These are phyloP conservation scores for Xylariaceae sp. DNA, from an alignment of 2,329 filamentous ascomycete genomes.

Conservation along the genomic window DNA sequence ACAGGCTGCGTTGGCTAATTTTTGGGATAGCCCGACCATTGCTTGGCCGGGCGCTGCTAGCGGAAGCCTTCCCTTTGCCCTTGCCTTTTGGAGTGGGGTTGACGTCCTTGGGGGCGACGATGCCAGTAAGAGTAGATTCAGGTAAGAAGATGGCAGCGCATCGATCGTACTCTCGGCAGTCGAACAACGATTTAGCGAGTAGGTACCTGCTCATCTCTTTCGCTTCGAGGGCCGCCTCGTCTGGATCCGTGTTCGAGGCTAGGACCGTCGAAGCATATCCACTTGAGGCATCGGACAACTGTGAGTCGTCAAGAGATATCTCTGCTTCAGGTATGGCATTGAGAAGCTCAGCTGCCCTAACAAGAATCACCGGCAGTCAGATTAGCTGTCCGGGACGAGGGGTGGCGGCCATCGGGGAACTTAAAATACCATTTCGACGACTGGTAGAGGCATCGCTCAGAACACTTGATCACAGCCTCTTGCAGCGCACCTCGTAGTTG, in stretches of 20 bases:
- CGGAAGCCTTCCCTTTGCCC: slow-evolving; percentile 67
- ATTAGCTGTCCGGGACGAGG: background rate
- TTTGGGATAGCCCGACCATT: slow-evolving; percentile 50
- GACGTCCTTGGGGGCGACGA: slow-evolving; percentile 58
- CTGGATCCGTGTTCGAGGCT: slow-evolving; percentile 67
- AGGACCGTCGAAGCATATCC: slow-evolving; percentile 55
- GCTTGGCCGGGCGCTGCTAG: slow-evolving; percentile 30
- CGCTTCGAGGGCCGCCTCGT: slow-evolving; percentile 77
- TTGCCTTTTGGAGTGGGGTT: slow-evolving; percentile 51
- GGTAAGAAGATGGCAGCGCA: slow-evolving; percentile 89
- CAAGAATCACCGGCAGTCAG: slow-evolving; percentile 20
- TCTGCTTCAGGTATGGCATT: slow-evolving; percentile 73
- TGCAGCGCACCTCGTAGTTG: slow-evolving; percentile 79
- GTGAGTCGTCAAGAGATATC: slow-evolving; percentile 37
- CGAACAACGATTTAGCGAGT: slow-evolving; percentile 91
- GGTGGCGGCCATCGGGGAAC: background rate
- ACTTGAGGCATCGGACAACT: slow-evolving; percentile 43
- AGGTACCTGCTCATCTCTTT: slow-evolving; percentile 84
- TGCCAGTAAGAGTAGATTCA: slow-evolving; percentile 74
- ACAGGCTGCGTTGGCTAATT: slow-evolving; percentile 89
- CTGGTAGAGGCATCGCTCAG: slow-evolving; percentile 92
- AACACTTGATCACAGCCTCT: slow-evolving; percentile 87
- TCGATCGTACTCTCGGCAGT: slow-evolving; percentile 92
- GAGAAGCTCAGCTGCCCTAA: slow-evolving; percentile 91
- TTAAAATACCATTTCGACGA: slow-evolving; percentile 85